Evolutionary conservation across 148 eudicot genomes (phyloP).

Genomic region (Fagopyrum esculentum): DNA sequence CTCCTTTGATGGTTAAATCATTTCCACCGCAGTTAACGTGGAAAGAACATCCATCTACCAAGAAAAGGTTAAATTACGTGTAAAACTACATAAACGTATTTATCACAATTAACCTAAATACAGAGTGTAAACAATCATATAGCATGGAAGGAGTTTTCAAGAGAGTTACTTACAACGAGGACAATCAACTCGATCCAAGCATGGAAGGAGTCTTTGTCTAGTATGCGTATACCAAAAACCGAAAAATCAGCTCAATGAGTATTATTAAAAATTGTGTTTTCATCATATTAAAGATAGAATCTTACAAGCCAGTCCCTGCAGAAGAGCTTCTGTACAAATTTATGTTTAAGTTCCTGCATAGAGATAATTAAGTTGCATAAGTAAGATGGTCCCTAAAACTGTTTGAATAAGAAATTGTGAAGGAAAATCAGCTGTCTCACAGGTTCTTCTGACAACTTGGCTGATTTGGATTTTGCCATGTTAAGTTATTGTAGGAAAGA

Average conservation of each 20-base stretch:
- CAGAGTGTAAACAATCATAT: not conserved
- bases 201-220: slow-evolving; percentile 58
- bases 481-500: slow-evolving; percentile 70
- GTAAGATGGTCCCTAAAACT: not conserved
- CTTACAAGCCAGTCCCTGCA: slow-evolving; percentile 39
- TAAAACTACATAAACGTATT: not conserved
- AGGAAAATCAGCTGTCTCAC: slow-evolving; percentile 20
- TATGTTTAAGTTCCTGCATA: slow-evolving; percentile 44
- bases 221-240: slow-evolving; percentile 3
- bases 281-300: not conserved
- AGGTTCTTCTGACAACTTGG: slow-evolving; percentile 42
- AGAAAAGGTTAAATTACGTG: not conserved
- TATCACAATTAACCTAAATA: too few species aligned
- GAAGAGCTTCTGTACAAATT: slow-evolving; percentile 65
- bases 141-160: not conserved
- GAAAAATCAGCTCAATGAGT: not conserved
- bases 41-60: slow-evolving; percentile 58
- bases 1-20: slow-evolving; percentile 32
- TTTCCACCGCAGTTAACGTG: slow-evolving; percentile 66
- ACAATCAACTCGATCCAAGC: slow-evolving; percentile 33
- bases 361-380: not conserved
- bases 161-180: slow-evolving; percentile 50
- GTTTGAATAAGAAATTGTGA: not conserved
- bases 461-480: slow-evolving; percentile 53
- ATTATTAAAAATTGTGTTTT: not conserved